Conservation (phyloP, 148 eudicot genomes). For the Cornus suecica region DNA sequence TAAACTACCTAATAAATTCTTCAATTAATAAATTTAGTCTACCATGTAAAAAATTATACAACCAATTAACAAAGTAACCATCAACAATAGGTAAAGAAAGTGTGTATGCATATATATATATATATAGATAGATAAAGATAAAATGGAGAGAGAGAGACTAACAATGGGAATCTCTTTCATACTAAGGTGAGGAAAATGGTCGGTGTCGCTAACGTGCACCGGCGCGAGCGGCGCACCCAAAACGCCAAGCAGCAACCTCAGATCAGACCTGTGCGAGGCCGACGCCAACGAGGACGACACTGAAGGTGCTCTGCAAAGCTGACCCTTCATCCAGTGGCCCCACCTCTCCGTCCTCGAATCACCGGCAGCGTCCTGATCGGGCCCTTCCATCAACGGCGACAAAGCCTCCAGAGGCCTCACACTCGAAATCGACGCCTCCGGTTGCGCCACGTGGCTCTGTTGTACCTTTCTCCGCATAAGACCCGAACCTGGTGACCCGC, state of each 20-base stretch:
- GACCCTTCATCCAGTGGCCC: constrained; percentile 41
- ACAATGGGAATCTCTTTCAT: constrained; percentile 90
- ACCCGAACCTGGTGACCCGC: constrained; percentile 35
- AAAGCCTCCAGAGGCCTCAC: constrained; percentile 29
- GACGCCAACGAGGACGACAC: constrained; percentile 15
- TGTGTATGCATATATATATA: neutral
- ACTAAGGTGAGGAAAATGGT: constrained; percentile 73
- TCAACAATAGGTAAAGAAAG: neutral
- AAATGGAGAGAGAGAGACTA: constrained; percentile 23
- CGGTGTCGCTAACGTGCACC: constrained; percentile 57
- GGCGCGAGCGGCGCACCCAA: constrained; percentile 87
- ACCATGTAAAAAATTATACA: neutral
- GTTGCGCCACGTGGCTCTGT: constrained; percentile 8
- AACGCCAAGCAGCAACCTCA: constrained; percentile 69
- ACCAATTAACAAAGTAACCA: constrained; percentile 10
- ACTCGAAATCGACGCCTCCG: constrained; percentile 18
- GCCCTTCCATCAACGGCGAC: constrained; percentile 40
- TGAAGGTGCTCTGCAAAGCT: constrained; percentile 42
- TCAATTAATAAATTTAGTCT: neutral
- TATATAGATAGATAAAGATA: constrained; percentile 14
- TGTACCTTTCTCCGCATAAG: constrained; percentile 18
- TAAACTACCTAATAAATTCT: neutral
- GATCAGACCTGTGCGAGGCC: constrained; percentile 44
- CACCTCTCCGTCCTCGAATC: constrained; percentile 33
- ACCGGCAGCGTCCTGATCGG: constrained; percentile 31